Evolutionary conservation across 768 basidiomycete genomes (phyloP), one percentile per base, ranked within the genome.

Genomic region (Lentinula raphanica): DNA sequence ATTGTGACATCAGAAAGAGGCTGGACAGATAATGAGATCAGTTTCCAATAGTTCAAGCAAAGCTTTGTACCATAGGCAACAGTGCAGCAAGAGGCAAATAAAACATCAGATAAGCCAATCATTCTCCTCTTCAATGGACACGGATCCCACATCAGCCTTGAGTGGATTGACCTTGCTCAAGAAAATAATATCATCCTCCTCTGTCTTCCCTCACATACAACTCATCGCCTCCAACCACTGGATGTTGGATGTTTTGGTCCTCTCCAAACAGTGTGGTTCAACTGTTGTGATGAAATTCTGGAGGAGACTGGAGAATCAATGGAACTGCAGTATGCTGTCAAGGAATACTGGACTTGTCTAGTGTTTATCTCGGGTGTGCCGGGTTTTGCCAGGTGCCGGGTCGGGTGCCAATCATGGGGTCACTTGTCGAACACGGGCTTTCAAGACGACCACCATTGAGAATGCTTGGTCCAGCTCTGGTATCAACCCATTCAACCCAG

Each of bases 71-170:
- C 21, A 21, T 25, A 66, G 79, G 51, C 76, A 72, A 2, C 66
- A 72, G 32, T 69, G 73, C 0, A n/a, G 21, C 8, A 5, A 21
- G 40, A 68, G 8, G 66, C 62, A 5, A 62, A 56, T 3, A 69
- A 70, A 28, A 63, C 29, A 1, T 60, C 63, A 1, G 65, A 64
- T 17, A 67, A 69, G 17, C 63, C 61, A 6, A 72, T 77, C 31
- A 54, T 79, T 0, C 72, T 81, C 27, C 70, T 78, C 29, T 68
- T 68, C 19, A 72, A 79, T 67, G 75, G 78, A 2, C 79, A 80
- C 65, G 69, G 67, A 35, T 80, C 77, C 0, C 79, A 81, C 61
- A 61, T 31, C 69, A 66, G 0, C 31, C 60, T 0, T 23, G 61
- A 3, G 63, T 76, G 35, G 54, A 62, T 15, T 48, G 66, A 12